A percentile compares a stretch with the other conserved stretches of the same genome.
Conservation (phyloP, 176 grass and related monocot genomes). For the Lolium perenne region DNA sequence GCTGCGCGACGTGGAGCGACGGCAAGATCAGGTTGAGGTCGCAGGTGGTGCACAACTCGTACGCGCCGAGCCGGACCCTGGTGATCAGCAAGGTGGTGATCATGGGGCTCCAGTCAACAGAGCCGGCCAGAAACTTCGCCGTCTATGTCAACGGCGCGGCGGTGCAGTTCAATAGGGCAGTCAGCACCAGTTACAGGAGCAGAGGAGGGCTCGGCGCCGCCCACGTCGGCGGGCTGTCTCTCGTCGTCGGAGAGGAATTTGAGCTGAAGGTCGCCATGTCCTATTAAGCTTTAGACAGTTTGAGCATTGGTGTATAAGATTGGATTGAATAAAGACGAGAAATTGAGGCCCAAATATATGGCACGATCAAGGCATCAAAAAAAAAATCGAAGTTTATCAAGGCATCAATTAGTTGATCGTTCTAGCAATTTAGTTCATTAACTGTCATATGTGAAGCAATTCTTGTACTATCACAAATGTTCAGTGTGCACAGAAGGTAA, state of each 20-base stretch:
- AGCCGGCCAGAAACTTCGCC: background rate
- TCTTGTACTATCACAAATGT: background rate
- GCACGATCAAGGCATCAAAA: too few species aligned
- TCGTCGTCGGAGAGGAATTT: conserved; percentile 60
- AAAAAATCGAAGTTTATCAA: too few species aligned
- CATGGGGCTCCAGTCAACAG: conserved; percentile 46
- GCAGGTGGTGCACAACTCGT: conserved; percentile 56
- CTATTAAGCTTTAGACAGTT: background rate
- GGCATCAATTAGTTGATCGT: background rate
- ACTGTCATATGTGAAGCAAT: background rate
- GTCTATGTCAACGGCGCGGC: conserved; percentile 41
- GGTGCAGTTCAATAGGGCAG: conserved; percentile 22
- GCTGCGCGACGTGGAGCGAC: background rate
- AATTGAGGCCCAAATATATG: background rate
- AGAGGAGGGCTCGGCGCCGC: conserved; percentile 37
- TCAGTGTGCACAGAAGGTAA: background rate
- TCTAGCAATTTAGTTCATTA: background rate
- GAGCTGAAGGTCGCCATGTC: conserved; percentile 58
- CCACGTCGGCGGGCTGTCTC: conserved; percentile 52
- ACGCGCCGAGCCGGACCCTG: conserved; percentile 43
- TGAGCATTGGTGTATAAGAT: background rate
- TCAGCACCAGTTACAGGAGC: background rate
- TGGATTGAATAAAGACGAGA: conserved; percentile 6
- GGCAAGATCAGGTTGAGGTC: conserved; percentile 50
- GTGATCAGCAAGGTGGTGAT: conserved; percentile 60